Base-by-base conservation (phyloP, 371 early-diverging fungal species). In the Syncephalastrum racemosum region DNA sequence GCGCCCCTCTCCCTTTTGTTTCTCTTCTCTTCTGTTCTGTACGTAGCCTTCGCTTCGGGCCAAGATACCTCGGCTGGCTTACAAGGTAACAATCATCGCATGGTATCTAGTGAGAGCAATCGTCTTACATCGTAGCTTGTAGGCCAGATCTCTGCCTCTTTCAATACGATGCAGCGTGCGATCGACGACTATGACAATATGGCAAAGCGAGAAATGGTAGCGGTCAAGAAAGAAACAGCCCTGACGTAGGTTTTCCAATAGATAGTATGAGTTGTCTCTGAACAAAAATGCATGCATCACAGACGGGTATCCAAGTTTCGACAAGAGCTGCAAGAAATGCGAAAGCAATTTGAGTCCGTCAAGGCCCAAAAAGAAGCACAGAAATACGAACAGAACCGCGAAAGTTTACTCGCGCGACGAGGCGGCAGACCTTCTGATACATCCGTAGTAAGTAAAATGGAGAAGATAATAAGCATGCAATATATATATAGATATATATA, bases 171-270 rank as follows among this genome's bases (percentile, higher is more conserved):
- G 54, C 80, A 88, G 63, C 80, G 88, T 18, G 80, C 85, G 2
- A 84, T 86, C 48, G 85, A 86, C 59, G 90, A 92, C 50, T 82
- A 90, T 65, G 87, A 87, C 18, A 75, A 79, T 51, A 69, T 88
- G 54, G 87, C 89, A 24, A 85, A 84, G 66, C 76, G 89, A 60
- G 92, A 92, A 62, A 73, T 89, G 61, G 85, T 89, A 24, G 70
- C 86, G 6, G 81, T 71, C 22, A 90, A 90, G 58, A 87, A 88
- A 60, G 90, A 92, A 63, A 88, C 82, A 20, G 90, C 89, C 1
- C 59, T 85, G 19, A 75, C 77, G 91, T 91, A 81, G 63, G 75
- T 72, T 31, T 31, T 31, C 27, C 4, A 0, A 27, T 7, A 27
- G 27, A 27, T 7, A 27, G 27, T 16, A 4, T 46, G 5, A 4